These are phyloP conservation scores for Syncephalastrum contaminatum DNA, from an alignment of 371 early-diverging fungal genomes.

Conservation along the genomic window DNA sequence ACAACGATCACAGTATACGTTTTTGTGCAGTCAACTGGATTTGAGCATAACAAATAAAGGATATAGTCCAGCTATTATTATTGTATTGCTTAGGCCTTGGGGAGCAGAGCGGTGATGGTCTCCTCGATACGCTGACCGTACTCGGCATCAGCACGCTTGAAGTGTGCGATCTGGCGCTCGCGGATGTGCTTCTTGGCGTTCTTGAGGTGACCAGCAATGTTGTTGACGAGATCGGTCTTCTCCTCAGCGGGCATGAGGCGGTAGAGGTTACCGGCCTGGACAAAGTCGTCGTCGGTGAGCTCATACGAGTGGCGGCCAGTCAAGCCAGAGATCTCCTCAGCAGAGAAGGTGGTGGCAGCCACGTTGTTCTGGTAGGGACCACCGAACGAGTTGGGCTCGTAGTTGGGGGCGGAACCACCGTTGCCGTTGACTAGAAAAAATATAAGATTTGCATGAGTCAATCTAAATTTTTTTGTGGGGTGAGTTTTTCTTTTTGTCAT, in stretches of 20 bases:
- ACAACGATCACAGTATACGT: no score
- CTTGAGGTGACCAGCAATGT: constrained; percentile 73
- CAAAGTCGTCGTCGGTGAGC: constrained; percentile 70
- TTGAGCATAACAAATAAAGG: no score
- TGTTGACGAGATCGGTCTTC: constrained; percentile 66
- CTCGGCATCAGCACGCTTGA: constrained; percentile 75
- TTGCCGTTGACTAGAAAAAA: constrained; percentile 54
- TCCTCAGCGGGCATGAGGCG: constrained; percentile 62
- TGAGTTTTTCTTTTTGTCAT: neutral
- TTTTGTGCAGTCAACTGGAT: no score
- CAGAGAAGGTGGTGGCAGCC: constrained; percentile 38
- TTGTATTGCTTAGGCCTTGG: constrained; percentile 13
- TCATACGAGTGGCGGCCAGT: constrained; percentile 62
- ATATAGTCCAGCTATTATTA: no score
- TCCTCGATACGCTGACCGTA: constrained; percentile 70
- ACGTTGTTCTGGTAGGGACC: constrained; percentile 58
- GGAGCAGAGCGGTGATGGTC: constrained; percentile 6
- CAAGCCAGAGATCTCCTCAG: constrained; percentile 44
- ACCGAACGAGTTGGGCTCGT: constrained; percentile 73
- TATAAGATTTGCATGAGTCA: constrained; percentile 3
- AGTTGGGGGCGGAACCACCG: constrained; percentile 70
- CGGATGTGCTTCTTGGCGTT: constrained; percentile 70
- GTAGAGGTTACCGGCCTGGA: constrained; percentile 73
- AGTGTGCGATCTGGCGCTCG: constrained; percentile 73
- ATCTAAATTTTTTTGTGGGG: neutral